Base-by-base conservation (phyloP, 306 rosid species). In the Coriaria nepalensis region DNA sequence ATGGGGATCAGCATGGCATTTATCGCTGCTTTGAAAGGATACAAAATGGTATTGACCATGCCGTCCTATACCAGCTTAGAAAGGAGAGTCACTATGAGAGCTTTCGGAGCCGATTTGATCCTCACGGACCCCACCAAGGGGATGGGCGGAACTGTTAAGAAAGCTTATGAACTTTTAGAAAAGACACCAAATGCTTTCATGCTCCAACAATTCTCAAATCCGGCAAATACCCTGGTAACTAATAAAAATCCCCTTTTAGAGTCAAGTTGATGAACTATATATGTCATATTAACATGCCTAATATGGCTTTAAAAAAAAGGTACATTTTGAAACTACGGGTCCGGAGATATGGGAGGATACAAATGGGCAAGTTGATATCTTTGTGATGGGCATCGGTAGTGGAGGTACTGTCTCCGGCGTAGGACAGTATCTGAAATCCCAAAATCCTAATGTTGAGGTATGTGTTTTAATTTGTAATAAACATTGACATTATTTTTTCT, bases 261-360 rank as follows among this genome's bases (percentile, higher is more conserved):
- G 29, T 20, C 29, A 20, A 20, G 29, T 20, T 20, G 29, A 20
- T 20, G 29, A 20, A 20, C 29, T 20, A 20, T 3, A 20, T 3
- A 20, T 1, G 29, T 20, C 29, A 20, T 20, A 20, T 20, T 20
- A 20, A 20, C 29, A 20, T 20, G 29, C 3, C 29, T 20, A 20
- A 20, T 20, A 20, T 20, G 29, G 3, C 29, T 20, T 20, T 20
- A 20, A 20, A 20, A 36, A 55, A 45, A 71, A 90, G 97, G 87
- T 77, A 52, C 95, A 90, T 81, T 90, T 81, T 61, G 94, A 90
- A 67, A 84, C 97, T 38, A 90, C 97, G 7, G 97, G 97, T 39
- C 97, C 97, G 52, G 97, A 90, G 71, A 90, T 90, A 63, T 90
- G 97, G 95, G 97, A 90, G 63, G 97, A 90, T 58, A 84, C 95